Percentiles rank a stretch among this genome's conserved stretches.
Evolutionary conservation across 2,329 filamentous ascomycete species (phyloP).

Genomic region (Tolypocladium guangdongense): DNA sequence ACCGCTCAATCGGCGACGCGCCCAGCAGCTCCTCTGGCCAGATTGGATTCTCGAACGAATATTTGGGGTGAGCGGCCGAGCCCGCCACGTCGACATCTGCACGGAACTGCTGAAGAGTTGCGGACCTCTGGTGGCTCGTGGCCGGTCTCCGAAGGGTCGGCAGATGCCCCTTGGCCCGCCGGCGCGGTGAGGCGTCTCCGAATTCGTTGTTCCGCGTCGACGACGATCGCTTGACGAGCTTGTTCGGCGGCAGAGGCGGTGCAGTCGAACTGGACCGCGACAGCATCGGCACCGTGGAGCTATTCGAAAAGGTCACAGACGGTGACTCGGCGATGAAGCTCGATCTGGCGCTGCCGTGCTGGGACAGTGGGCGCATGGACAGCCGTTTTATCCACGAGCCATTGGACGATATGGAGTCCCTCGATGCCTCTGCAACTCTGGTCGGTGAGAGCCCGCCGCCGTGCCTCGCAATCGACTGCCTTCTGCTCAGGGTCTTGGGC

Average conservation of each 20-base stretch:
- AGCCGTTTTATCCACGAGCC: slow-evolving; percentile 65
- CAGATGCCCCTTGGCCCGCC: slow-evolving; percentile 48
- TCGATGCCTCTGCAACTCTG: slow-evolving; percentile 30
- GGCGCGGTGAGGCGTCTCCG: slow-evolving; percentile 29
- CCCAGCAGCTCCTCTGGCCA: slow-evolving; percentile 17
- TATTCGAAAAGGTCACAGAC: slow-evolving; percentile 54
- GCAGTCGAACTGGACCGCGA: slow-evolving; percentile 23
- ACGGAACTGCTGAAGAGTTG: slow-evolving; percentile 50
- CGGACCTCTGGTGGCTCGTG: slow-evolving; percentile 69
- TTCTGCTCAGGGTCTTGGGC: slow-evolving; percentile 26
- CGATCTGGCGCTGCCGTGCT: slow-evolving; percentile 52
- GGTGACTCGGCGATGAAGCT: slow-evolving; percentile 56
- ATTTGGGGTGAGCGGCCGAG: slow-evolving; percentile 14
- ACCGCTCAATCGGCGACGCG: slow-evolving; percentile 13
- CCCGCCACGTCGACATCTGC: slow-evolving; percentile 16
- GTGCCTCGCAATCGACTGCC: slow-evolving; percentile 31
- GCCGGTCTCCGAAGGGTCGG: slow-evolving; percentile 60
- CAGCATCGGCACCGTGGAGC: slow-evolving; percentile 55
- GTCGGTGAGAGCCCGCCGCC: slow-evolving; percentile 25
- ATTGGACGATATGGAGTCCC: slow-evolving; percentile 50
- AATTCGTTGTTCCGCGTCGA: slow-evolving; percentile 37
- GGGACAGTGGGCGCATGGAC: slow-evolving; percentile 53
- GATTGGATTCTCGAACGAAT: slow-evolving; percentile 24
- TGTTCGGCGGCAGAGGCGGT: slow-evolving; percentile 52
- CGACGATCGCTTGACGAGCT: slow-evolving; percentile 63